These are phyloP conservation scores for Exophiala oligosperma DNA, from an alignment of 2,329 filamentous ascomycete species.

Conservation along the genomic window DNA sequence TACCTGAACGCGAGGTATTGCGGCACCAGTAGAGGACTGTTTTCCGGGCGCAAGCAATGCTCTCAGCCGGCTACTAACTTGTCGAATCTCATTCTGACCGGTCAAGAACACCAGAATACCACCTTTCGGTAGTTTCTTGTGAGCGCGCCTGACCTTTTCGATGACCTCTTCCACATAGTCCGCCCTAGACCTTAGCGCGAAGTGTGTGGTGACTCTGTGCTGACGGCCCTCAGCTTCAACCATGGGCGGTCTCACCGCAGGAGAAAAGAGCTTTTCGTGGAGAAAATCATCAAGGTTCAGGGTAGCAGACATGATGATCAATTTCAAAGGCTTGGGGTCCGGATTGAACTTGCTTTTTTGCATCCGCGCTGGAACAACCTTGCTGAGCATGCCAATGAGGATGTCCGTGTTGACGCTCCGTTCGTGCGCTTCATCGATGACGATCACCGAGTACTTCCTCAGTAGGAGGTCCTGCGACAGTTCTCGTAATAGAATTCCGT, in stretches of 20 bases:
- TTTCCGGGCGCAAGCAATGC: conserved; percentile 13
- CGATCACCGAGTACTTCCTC: conserved; percentile 85
- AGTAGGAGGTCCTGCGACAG: conserved; percentile 86
- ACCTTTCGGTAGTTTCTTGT: conserved; percentile 84
- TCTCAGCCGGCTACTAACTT: conserved; percentile 77
- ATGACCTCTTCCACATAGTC: conserved; percentile 93
- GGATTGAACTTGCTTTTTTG: conserved; percentile 72
- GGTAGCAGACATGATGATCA: conserved; percentile 98
- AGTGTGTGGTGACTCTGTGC: conserved; percentile 86
- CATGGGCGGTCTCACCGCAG: conserved; percentile 68
- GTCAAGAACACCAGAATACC: conserved; percentile 94
- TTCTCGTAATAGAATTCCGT: conserved; percentile 90
- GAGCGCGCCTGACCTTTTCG: conserved; percentile 80
- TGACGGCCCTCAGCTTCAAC: conserved; percentile 90
- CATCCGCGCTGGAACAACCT: conserved; percentile 80
- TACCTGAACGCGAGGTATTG: conserved; percentile 68
- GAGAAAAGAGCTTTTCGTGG: conserved; percentile 78
- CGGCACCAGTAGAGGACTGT: conserved; percentile 34
- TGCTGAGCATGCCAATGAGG: conserved; percentile 92
- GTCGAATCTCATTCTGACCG: conserved; percentile 85
- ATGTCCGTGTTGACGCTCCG: conserved; percentile 97
- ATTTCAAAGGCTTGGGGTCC: conserved; percentile 74
- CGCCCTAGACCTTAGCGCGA: conserved; percentile 74
- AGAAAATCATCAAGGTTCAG: conserved; percentile 88
- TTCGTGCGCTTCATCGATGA: conserved; percentile 97